These are phyloP conservation scores for Eimeria falciformis DNA, from an alignment of 169 alveolate genomes.

Conservation along the genomic window DNA sequence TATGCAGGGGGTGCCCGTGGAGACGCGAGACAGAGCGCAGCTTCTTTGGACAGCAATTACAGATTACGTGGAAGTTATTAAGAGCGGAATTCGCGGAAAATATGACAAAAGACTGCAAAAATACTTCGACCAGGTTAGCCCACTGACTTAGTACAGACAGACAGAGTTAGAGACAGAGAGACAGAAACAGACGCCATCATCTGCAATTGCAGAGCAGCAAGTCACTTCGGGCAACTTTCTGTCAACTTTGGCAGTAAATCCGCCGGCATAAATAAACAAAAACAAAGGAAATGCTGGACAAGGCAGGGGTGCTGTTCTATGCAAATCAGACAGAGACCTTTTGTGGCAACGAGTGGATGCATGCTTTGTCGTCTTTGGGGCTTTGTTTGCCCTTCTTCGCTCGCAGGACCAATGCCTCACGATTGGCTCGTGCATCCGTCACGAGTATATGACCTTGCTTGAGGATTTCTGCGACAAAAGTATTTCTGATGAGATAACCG, in stretches of 20 bases:
- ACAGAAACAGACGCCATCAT: neutral
- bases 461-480: constrained; percentile 90
- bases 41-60: constrained; percentile 98
- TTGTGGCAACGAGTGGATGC: neutral
- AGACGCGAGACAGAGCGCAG: constrained; percentile 85
- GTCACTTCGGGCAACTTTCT: too few species aligned
- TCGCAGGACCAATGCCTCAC: constrained; percentile 57
- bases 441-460: constrained; percentile 92
- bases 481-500: constrained; percentile 87
- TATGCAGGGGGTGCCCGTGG: constrained; percentile 77
- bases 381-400: too few species aligned
- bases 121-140: constrained; percentile 79
- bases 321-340: neutral
- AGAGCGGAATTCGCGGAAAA: constrained; percentile 96
- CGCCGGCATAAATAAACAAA: neutral
- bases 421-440: constrained; percentile 78
- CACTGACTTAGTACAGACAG: neutral
- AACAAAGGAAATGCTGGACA: too few species aligned
- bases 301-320: neutral
- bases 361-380: too few species aligned
- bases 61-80: constrained; percentile 97
- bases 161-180: constrained; percentile 70
- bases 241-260: too few species aligned
- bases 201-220: too few species aligned
- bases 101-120: constrained; percentile 92